Conservation (phyloP, 208 protist genomes). For the Trypanosoma theileri region DNA sequence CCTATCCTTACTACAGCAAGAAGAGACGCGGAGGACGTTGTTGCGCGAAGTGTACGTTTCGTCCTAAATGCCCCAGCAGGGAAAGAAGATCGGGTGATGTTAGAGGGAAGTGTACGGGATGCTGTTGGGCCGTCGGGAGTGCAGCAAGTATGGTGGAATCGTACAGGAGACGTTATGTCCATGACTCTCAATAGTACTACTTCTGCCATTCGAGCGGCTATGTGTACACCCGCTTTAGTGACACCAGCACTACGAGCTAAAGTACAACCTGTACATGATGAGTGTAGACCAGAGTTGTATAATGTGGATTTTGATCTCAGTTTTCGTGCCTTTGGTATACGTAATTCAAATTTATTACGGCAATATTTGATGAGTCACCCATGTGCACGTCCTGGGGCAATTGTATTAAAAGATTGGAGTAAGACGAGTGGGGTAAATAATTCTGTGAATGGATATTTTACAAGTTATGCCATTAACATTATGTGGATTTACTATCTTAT, state of each 20-base stretch:
- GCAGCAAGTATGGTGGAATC: conserved; percentile 90
- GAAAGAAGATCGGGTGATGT: conserved; percentile 57
- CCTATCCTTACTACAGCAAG: conserved; percentile 45
- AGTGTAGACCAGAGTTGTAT: conserved; percentile 81
- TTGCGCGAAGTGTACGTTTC: conserved; percentile 74
- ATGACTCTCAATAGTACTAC: conserved; percentile 70
- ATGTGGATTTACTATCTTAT: conserved; percentile 93
- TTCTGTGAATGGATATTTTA: conserved; percentile 87
- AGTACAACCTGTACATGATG: conserved; percentile 79
- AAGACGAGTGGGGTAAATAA: conserved; percentile 91
- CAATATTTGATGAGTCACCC: conserved; percentile 81
- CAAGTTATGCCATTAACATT: conserved; percentile 90
- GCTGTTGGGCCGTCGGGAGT: conserved; percentile 49
- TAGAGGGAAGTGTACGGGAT: conserved; percentile 72
- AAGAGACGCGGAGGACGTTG: conserved; percentile 64
- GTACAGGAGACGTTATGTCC: conserved; percentile 60
- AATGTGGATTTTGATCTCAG: conserved; percentile 90
- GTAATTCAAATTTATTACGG: conserved; percentile 83
- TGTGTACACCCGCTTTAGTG: conserved; percentile 47
- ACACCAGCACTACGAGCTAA: conserved; percentile 53
- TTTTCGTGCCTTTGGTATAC: conserved; percentile 88
- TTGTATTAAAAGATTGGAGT: conserved; percentile 91
- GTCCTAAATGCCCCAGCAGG: conserved; percentile 49
- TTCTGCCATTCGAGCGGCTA: conserved; percentile 58
- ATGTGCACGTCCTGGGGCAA: conserved; percentile 76